Evolutionary conservation across 768 basidiomycete genomes (phyloP), one percentile per base, ranked within the genome.

Genomic region (Galerina sulciceps): DNA sequence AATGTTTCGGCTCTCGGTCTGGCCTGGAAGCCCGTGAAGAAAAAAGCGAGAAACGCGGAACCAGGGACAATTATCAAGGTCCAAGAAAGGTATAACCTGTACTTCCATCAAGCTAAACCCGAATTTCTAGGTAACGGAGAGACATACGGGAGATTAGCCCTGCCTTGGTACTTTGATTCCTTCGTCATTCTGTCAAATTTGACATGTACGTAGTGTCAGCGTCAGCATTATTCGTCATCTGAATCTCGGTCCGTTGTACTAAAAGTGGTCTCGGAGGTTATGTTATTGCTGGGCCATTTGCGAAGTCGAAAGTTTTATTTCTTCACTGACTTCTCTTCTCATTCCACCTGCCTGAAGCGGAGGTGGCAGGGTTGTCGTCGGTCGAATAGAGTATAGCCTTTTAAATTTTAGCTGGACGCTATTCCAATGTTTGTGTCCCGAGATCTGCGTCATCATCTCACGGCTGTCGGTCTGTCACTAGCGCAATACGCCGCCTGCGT

Each of bases 141-240:
- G 26, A 31, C 26, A 31, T 31, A 31, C 26, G 5, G 26, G 8
- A 31, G 26, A 1, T 31, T 31, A 31, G 26, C 26, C 26, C 26
- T 31, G 26, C 26, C 5, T 31, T 8, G 8, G 26, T 31, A n/a
- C 26, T 8, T 31, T 31, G 26, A 31, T 31, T 31, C 26, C 26
- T 31, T 31, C 26, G 26, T 31, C 26, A 31, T 8, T 31, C 5
- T 31, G 26, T 31, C 26, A 31, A 31, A 8, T 31, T 31, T 31
- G 26, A 31, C 26, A 31, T 5, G 26, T 3, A 31, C 5, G 26
- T 5, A 2, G 26, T 31, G 8, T 31, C 26, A 40, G 36, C 37
- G 49, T 51, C 49, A 51, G 49, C 49, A 51, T n/a, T 13, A 51
- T 51, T 51, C 49, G 49, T 51, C 49, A 51, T 51, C 20, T 18